Conservation (phyloP, 768 basidiomycete genomes). For the Zangia roseola region DNA sequence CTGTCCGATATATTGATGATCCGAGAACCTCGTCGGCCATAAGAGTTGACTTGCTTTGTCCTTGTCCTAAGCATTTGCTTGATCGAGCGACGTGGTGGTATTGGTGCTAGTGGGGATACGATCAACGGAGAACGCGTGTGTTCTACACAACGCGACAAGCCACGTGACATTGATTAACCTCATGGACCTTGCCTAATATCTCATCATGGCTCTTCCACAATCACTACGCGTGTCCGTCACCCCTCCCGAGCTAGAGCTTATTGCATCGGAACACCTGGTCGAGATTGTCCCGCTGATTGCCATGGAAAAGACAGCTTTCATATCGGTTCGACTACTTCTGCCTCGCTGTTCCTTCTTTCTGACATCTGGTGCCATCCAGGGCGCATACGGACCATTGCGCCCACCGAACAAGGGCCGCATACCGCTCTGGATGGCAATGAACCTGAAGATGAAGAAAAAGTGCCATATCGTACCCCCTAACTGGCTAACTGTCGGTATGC, state of each 20-base stretch:
- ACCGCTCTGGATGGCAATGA: slow-evolving; percentile 96
- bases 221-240: slow-evolving; percentile 69
- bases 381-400: slow-evolving; percentile 87
- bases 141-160: slow-evolving; percentile 13
- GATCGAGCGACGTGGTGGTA: neutral
- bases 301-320: slow-evolving; percentile 90
- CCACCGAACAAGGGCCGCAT: slow-evolving; percentile 83
- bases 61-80: slow-evolving; percentile 52
- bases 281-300: slow-evolving; percentile 86
- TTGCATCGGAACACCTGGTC: slow-evolving; percentile 80
- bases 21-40: slow-evolving; percentile 62
- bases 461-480: slow-evolving; percentile 88
- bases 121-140: slow-evolving; percentile 4
- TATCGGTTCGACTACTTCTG: slow-evolving; percentile 57
- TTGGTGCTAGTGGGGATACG: neutral
- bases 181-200: too few relatives aligned
- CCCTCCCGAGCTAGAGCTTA: slow-evolving; percentile 84
- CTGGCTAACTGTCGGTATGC: slow-evolving; percentile 85
- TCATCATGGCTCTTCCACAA: slow-evolving; percentile 72
- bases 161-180: slow-evolving; percentile 17
- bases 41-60: slow-evolving; percentile 65
- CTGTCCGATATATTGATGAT: slow-evolving; percentile 49
- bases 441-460: slow-evolving; percentile 92
- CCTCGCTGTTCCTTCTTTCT: slow-evolving; percentile 7
- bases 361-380: slow-evolving; percentile 45